These are phyloP conservation scores for Moesziomyces globuligerus DNA, from an alignment of 1,284 basidiomycete species.

Conservation along the genomic window DNA sequence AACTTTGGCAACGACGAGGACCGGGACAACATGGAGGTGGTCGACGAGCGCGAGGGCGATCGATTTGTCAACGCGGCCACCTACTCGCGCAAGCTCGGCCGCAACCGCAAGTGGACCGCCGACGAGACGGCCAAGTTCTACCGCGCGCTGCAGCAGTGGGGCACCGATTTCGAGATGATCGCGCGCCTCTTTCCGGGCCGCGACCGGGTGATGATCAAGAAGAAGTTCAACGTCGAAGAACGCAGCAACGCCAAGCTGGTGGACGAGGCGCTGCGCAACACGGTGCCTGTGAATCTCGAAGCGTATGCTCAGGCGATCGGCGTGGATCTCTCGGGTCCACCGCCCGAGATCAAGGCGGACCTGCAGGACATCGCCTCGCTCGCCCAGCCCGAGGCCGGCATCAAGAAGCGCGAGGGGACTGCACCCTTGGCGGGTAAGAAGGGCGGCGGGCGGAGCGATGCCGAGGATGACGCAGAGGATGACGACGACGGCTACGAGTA, in stretches of 20 bases:
- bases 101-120: constrained; percentile 81
- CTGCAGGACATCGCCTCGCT: constrained; percentile 30
- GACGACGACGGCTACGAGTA: constrained; percentile 48
- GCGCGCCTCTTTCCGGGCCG: constrained; percentile 83
- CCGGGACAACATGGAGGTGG: constrained; percentile 77
- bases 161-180: constrained; percentile 90
- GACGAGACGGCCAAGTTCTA: constrained; percentile 88
- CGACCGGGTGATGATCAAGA: constrained; percentile 86
- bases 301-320: constrained; percentile 60
- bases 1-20: constrained; percentile 68
- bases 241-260: constrained; percentile 74
- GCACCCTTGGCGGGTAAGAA: constrained; percentile 21
- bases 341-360: constrained; percentile 56
- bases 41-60: constrained; percentile 79
- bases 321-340: constrained; percentile 64
- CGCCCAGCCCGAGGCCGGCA: constrained; percentile 4
- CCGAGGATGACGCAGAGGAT: constrained; percentile 26
- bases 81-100: constrained; percentile 74
- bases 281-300: constrained; percentile 59
- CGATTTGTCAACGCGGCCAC: constrained; percentile 82
- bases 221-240: constrained; percentile 89
- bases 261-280: constrained; percentile 58
- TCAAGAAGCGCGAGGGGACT: constrained; percentile 39
- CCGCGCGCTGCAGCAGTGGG: constrained; percentile 83
- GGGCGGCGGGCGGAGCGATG: constrained; percentile 33